A percentile compares a stretch with the other conserved stretches of the same genome.
Evolutionary conservation across 352 stramenopile genomes (phyloP).

Genomic region (Thalassiosira livingstoniorum): DNA sequence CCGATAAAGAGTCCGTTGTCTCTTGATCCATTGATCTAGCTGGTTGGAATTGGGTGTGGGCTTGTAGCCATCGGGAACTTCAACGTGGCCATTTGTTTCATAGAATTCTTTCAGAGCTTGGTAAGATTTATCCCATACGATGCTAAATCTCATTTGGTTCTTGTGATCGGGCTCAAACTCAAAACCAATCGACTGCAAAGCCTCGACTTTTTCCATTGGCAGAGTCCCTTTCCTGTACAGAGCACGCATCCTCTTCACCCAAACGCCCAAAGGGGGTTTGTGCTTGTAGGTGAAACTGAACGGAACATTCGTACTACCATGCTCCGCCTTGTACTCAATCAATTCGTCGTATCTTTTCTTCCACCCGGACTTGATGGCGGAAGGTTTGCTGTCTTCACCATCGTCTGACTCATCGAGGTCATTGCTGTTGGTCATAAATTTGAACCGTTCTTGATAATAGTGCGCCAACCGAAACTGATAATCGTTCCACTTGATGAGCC

Average conservation of each 20-base stretch:
- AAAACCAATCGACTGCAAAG: constrained; percentile 39
- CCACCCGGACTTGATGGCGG: not conserved
- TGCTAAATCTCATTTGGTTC: not conserved
- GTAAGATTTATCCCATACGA: not conserved
- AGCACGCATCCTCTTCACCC: constrained; percentile 20
- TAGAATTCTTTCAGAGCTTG: constrained; percentile 20
- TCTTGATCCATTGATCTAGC: not conserved
- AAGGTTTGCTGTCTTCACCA: not conserved
- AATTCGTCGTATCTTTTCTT: not conserved
- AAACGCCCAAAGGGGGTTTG: constrained; percentile 27
- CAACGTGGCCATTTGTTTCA: constrained; percentile 16
- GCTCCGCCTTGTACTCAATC: constrained; percentile 30
- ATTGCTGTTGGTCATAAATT: not conserved
- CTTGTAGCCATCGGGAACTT: constrained; percentile 23
- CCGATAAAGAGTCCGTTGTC: not conserved
- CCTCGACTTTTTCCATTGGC: constrained; percentile 1
- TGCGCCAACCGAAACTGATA: constrained; percentile 34
- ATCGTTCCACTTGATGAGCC: constrained; percentile 35
- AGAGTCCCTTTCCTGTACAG: constrained; percentile 17
- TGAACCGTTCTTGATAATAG: constrained; percentile 30
- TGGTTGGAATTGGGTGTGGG: not conserved
- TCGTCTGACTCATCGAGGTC: not conserved
- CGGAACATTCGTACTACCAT: constrained; percentile 41
- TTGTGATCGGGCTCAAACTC: constrained; percentile 9
- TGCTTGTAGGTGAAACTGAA: constrained; percentile 34